Evolutionary conservation across 2,329 filamentous ascomycete genomes (phyloP), one percentile per base, ranked within the genome.

Genomic region (Tolypocladium nubicola): DNA sequence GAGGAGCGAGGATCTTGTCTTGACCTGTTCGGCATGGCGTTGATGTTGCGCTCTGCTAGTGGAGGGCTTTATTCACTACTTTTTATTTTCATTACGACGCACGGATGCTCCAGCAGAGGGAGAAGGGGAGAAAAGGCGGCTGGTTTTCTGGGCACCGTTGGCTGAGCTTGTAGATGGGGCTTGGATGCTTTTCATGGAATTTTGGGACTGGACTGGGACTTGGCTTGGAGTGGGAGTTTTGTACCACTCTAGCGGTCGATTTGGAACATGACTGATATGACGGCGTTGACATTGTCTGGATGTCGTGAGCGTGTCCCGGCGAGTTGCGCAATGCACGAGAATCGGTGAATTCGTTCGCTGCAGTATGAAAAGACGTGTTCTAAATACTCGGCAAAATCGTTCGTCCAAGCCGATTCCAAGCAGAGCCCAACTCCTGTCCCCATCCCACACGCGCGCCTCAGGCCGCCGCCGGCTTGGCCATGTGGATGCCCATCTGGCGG

Each of bases 401-500:
- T 8, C 6, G 11, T 47, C 4, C 43, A 26, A 26, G 16, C 21
- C 16, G 11, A 13, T 5, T 47, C 4, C 43, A 26, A 26, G 16
- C 21, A 26, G 11, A 13, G 1, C 43, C 23, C 5, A 47, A 47
- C 43, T 26, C 43, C 11, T 16, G 21, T 13, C 13, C 43, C 40
- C 30, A 33, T 9, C 30, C 30, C 6, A 33, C 30, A 8, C 38
- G 21, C n/a, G 8, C 5, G 21, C 4, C 13, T 26, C 4, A 47
- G 43, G 11, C 26, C 13, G 11, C 11, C 21, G 23, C 2, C 11
- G 43, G 39, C 54, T 58, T 60, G 21, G 54, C 56, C 54, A 66
- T 62, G 49, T 63, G 58, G 16, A 61, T 61, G 30, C 77, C 75
- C 55, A 75, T 72, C 57, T 79, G 73, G 60, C 82, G 74, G 5